A percentile compares a stretch with the other conserved stretches of the same genome.
phyloP scores from a whole-genome alignment of 179 eudicot genomes.

The Patellifolia procumbens region DNA sequence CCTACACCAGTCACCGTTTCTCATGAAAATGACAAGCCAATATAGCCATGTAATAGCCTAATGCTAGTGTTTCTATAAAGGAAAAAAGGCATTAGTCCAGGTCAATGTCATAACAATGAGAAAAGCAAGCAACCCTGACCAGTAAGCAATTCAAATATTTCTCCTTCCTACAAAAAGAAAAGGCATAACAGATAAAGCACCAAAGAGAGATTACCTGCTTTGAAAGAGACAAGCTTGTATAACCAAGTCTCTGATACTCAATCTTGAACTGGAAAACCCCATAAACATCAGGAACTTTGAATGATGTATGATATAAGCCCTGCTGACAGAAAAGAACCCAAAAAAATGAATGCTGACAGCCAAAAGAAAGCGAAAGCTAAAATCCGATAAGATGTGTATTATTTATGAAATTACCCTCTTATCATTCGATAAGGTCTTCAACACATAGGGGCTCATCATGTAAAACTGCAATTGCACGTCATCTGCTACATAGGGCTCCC shows the following conservation, averaged over 20 bases:
- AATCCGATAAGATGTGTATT: background rate
- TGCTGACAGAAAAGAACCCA: conserved; percentile 32
- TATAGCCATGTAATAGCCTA: background rate
- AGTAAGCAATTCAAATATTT: background rate
- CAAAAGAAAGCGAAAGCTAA: background rate
- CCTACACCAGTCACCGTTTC: too few relatives aligned
- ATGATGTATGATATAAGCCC: conserved; percentile 75
- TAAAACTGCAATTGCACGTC: conserved; percentile 92
- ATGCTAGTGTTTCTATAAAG: background rate
- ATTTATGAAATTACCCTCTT: conserved; percentile 53
- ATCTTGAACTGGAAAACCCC: conserved; percentile 95
- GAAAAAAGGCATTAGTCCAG: background rate
- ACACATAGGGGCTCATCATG: conserved; percentile 98
- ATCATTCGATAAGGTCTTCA: conserved; percentile 73
- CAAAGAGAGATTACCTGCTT: conserved; percentile 57
- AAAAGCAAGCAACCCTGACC: background rate
- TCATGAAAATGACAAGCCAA: background rate
- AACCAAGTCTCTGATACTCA: conserved; percentile 89
- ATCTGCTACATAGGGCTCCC: conserved; percentile 87
- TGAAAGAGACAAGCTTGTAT: conserved; percentile 78
- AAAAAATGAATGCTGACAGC: background rate
- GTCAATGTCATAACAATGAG: conserved; percentile 1
- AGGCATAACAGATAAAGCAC: background rate
- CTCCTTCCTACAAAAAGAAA: background rate
- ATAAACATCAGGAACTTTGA: conserved; percentile 92